phyloP scores from a whole-genome alignment of 2,329 filamentous ascomycete genomes.

The Xylaria sp. region DNA sequence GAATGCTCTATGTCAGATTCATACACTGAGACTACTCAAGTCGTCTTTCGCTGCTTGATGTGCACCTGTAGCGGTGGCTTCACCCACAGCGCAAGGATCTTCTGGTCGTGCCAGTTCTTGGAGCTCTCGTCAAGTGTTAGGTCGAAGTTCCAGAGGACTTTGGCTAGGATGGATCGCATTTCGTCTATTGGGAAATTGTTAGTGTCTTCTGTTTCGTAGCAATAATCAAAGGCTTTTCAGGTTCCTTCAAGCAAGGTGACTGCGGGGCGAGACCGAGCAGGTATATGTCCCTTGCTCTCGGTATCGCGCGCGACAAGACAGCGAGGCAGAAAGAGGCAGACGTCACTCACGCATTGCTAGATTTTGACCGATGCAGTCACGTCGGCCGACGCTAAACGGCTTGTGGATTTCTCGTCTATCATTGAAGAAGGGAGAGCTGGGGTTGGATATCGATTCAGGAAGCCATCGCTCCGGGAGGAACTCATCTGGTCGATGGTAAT shows the following conservation, averaged over 20 bases:
- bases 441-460: constrained; percentile 38
- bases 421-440: constrained; percentile 43
- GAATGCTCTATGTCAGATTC: constrained; percentile 6
- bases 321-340: too few species aligned
- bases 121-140: constrained; percentile 40
- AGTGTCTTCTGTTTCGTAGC: not conserved
- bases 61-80: constrained; percentile 44
- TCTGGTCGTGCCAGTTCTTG: constrained; percentile 43
- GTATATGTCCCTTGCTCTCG: not conserved
- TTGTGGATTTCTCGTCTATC: constrained; percentile 44
- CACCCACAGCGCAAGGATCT: constrained; percentile 44
- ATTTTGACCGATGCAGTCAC: constrained; percentile 44
- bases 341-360: constrained; percentile 39
- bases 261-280: not conserved
- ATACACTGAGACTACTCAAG: constrained; percentile 11
- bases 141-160: constrained; percentile 46
- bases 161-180: constrained; percentile 47
- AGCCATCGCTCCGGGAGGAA: constrained; percentile 46
- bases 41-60: constrained; percentile 24
- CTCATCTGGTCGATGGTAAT: constrained; percentile 43
- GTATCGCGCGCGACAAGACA: constrained; percentile 4
- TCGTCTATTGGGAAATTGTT: constrained; percentile 36
- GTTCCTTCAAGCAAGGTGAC: not conserved
- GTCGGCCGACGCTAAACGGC: constrained; percentile 44
- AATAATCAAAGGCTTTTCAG: too few species aligned